Evolutionary conservation across 257 asterid genomes (phyloP), one percentile per base, ranked within the genome.

Genomic region (Lantana camara): DNA sequence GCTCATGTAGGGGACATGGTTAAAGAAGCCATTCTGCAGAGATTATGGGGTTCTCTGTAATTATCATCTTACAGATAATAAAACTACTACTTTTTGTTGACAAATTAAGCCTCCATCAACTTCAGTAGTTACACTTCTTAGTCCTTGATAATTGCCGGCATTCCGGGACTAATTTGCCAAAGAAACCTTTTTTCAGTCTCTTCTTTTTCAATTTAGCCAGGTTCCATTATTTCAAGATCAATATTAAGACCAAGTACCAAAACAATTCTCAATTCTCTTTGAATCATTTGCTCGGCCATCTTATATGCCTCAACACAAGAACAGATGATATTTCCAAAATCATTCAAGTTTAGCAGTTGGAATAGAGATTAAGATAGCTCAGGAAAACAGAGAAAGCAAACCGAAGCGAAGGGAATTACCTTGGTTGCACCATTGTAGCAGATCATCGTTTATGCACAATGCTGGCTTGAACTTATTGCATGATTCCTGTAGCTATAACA

Each of bases 1-100:
- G 89, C 89, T 85, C 81, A 27, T 65, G 78, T 82, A 85, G 77
- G 74, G 70, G 11, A 67, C 71, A 42, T 45, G 61, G 72, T 7
- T 71, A 14, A 22, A 49, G 77, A 68, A 54, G 61, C 30, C 75
- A 77, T 47, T 70, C 74, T 60, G 78, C 83, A 60, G 69, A 71
- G 63, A 68, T 24, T 35, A 40, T 19, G 51, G 71, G 80, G 71
- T 63, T 71, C 69, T 56, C 70, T 60, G 57, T 67, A 44, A 44
- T 30, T 16, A 51, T 60, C 5, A 52, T 50, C 44, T 42, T 21
- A 41, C 68, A 44, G 27, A 44, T 24, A 65, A 34, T 57, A 46
- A 53, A 50, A 24, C 47, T 47, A 14, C 56, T 9, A 40, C n/a
- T 27, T 50, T 60, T 3, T 45, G 5, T 14, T 9, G 58, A 52